Conservation (phyloP, 75 land plant species). For the Gnetum montanum region DNA sequence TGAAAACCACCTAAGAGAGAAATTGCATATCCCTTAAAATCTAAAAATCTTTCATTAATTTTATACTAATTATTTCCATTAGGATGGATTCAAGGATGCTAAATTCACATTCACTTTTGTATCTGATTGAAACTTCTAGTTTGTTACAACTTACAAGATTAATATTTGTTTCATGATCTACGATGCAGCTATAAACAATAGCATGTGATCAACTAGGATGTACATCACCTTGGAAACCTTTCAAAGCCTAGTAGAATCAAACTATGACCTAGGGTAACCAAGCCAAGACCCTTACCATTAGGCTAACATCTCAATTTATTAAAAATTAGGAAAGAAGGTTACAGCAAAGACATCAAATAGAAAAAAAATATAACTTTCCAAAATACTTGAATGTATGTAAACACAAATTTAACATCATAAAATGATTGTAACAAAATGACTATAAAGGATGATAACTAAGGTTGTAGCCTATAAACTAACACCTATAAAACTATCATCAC, state of each 20-base stretch:
- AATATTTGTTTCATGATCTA: slow-evolving; percentile 9
- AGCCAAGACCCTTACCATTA: not conserved
- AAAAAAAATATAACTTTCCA: slow-evolving; percentile 23
- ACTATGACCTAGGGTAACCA: too few relatives aligned
- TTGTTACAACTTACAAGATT: not conserved
- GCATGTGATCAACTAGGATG: not conserved
- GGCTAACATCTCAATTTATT: not conserved
- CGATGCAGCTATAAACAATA: not conserved
- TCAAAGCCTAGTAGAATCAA: too few relatives aligned
- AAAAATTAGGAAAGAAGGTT: not conserved
- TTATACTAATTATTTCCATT: not conserved
- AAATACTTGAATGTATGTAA: too few relatives aligned
- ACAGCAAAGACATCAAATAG: not conserved
- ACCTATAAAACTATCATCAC: too few relatives aligned
- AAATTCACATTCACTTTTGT: not conserved
- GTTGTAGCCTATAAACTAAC: too few relatives aligned
- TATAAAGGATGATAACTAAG: too few relatives aligned
- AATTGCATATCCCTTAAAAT: slow-evolving; percentile 11
- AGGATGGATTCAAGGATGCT: not conserved
- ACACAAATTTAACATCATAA: slow-evolving; percentile 42
- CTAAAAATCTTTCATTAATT: not conserved
- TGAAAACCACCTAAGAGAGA: slow-evolving; percentile 73
- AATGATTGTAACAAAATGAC: slow-evolving; percentile 62
- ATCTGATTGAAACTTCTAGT: not conserved
- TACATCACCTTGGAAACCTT: not conserved